Conservation (phyloP, 169 alveolate species). For the Plasmodium vinckei region DNA sequence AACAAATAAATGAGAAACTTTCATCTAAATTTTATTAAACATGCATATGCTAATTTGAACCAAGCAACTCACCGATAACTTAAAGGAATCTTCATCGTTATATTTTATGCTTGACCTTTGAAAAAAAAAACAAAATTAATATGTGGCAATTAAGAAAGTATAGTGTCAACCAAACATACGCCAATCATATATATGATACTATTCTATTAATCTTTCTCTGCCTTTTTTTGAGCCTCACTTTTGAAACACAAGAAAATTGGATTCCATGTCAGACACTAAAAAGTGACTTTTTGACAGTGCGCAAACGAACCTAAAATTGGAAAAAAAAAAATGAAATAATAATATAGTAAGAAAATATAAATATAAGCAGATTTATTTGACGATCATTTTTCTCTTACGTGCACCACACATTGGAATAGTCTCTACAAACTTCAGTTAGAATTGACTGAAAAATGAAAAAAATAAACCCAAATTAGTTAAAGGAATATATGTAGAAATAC, state of each 20-base stretch:
- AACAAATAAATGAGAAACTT: not conserved
- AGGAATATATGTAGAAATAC: not conserved
- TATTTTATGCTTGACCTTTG: slow-evolving; percentile 36
- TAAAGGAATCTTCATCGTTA: slow-evolving; percentile 65
- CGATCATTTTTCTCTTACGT: slow-evolving; percentile 19
- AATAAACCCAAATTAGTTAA: not conserved
- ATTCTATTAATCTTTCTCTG: not conserved
- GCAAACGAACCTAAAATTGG: slow-evolving; percentile 25
- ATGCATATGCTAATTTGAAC: not conserved
- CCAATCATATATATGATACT: not conserved
- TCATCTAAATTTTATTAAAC: not conserved
- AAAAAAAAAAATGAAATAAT: not conserved
- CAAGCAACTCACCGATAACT: slow-evolving; percentile 28
- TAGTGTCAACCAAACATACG: not conserved
- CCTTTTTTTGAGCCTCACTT: slow-evolving; percentile 10
- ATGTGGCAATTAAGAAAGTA: not conserved
- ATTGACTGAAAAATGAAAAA: slow-evolving; percentile 14
- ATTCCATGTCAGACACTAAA: slow-evolving; percentile 46
- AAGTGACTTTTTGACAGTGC: slow-evolving; percentile 56
- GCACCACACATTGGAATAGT: slow-evolving; percentile 71
- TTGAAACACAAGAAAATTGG: slow-evolving; percentile 50
- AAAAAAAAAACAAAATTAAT: not conserved
- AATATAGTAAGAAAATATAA: not conserved
- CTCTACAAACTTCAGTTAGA: slow-evolving; percentile 63
- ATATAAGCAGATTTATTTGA: not conserved